Evolutionary conservation across 805 yeast species (phyloP), one percentile per base, ranked within the genome.

Genomic region (Schwanniomyces sp.): DNA sequence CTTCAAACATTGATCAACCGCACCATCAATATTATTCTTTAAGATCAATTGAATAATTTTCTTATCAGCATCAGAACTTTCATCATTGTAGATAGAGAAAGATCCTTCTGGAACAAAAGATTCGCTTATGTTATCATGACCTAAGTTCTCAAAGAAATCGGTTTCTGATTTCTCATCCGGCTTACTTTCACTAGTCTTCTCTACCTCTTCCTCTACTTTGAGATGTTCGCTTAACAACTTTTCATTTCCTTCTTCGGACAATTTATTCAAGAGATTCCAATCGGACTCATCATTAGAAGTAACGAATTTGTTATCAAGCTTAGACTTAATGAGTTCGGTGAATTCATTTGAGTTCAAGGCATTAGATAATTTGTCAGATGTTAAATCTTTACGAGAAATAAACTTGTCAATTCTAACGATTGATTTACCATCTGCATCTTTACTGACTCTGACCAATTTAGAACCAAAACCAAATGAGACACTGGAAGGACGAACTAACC

Each of bases 391-490:
- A 43, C 72, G 75, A 9, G 70, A 58, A 4, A 52, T 56, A 64
- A 77, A 64, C 54, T 78, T 79, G 21, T 72, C 59, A 47, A 82
- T 69, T 21, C 64, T 63, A 16, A 82, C 64, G 6, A 66, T 48
- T 25, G 82, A 72, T 57, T 76, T 58, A 11, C 71, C 73, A 38
- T 57, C 52, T 8, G 75, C 70, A 44, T 67, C 73, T 8, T 71
- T 68, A 32, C 64, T 58, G 11, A 85, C 82, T 10, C 75, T 65
- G 4, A 86, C 91, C 36, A 94, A 64, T 69, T 89, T 90, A 45
- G 96, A 96, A 51, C 99, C 99, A 70, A 91, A 92, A 0, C 96
- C 98, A 76, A 95, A 94, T 2, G 82, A 72, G 11, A 86, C 96
- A 42, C 85, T 76, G 5, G 80, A 75, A 10, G 90, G 90, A 54